Base-by-base conservation (phyloP, 2,329 filamentous ascomycete species). In the Zymoseptoria brevis region DNA sequence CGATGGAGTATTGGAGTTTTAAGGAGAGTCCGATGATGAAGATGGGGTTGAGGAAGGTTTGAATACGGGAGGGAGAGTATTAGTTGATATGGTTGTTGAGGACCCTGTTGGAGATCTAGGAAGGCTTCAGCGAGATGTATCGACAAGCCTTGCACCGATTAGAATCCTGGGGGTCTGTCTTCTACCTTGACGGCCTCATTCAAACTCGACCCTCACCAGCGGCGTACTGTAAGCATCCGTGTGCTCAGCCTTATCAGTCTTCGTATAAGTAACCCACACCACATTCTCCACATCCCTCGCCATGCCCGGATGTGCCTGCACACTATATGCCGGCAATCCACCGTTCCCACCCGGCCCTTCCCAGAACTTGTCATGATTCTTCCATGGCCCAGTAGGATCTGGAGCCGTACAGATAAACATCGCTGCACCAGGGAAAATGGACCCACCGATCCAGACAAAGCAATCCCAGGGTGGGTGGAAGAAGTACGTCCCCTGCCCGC, bases 381-480 rank as follows among this genome's bases (percentile, higher is more conserved):
- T 63, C 68, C 68, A 71, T 2, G 68, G 68, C 3, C 68, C 68
- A 45, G 67, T 63, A 0, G 67, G 66, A 16, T 62, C 60, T 0
- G 67, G 64, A 4, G 68, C 64, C 13, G 68, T 69, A 54, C 58
- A 63, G 55, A 65, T 66, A 45, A 58, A 67, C 54, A 62, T 66
- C 24, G 65, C 62, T 0, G 66, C 63, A 8, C 57, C 57, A 9
- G 59, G 59, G 29, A 62, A 63, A 4, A 52, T 30, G 50, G 59
- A 55, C n/a, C 67, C 65, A 24, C 68, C 68, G 22, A 70, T 67
- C 68, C 66, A 70, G 4, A 68, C 62, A 50, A 63, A 71, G 5
- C 62, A 61, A 4, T 64, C 19, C 66, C 63, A 70, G 11, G 62
- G 59, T 35, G 60, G 56, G 16, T 63, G 67, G 57, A 65, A 68